Evolutionary conservation across 2,329 filamentous ascomycete species (phyloP), one percentile per base, ranked within the genome.

Genomic region (Colletotrichum sp.): DNA sequence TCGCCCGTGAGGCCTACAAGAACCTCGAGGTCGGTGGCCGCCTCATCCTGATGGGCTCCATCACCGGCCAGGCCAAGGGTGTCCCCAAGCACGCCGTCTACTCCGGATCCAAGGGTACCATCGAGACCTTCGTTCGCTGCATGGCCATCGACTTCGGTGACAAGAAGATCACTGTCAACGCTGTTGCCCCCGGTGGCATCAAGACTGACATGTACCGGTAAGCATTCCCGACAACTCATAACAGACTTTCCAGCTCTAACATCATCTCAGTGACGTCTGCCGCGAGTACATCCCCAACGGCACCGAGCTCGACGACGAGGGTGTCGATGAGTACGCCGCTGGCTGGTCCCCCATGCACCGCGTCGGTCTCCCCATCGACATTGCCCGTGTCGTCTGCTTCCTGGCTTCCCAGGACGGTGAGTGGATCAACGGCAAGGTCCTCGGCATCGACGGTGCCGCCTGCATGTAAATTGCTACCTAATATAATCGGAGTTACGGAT

Each of bases 51-150:
- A 95, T 94, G 92, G 91, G 90, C 34, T 93, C 90, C 75, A 95
- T 95, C 83, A 93, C 93, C 1, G 85, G 93, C 83, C 84, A 93
- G 87, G 93, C 85, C 73, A 90, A 92, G 83, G 93, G 90, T 65
- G 93, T 95, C 22, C 92, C 92, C 77, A 91, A 92, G 81, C 94
- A 95, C 83, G 89, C 92, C 16, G 89, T 96, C 64, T 96, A 96
- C 88, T 94, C 93, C 27, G 93, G 92, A 16, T 92, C 89, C 84
- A 96, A 96, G 88, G 94, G 93, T 80, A 92, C 94, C 49, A 93
- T 95, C 77, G 94, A 95, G 85, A 93, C 93, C 13, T 95, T 95
- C 84, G 93, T 94, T 79, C 93, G 94, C 83, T 92, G 90, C 80
- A 94, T 95, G 85, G 93, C 94, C 7, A 93, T 92, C 63, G 90